Percentiles rank a stretch among this genome's conserved stretches.
Evolutionary conservation across 2,329 filamentous ascomycete species (phyloP).

Genomic region (Ophiostoma novo-ulmi): DNA sequence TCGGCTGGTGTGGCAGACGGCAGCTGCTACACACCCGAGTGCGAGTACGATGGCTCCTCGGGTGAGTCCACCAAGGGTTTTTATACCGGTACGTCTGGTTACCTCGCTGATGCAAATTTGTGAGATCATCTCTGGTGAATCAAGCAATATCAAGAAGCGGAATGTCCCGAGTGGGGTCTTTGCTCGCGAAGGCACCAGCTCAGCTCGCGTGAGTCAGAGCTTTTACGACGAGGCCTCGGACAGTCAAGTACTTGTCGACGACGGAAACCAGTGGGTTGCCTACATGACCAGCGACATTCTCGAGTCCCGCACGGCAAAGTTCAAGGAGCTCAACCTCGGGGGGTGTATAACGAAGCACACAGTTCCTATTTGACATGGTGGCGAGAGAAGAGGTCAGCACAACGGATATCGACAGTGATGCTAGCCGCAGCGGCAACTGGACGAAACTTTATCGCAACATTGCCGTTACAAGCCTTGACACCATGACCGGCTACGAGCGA

Average conservation of each 20-base stretch:
- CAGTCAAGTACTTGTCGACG: constrained; percentile 25
- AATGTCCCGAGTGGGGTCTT: neutral
- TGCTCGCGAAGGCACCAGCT: neutral
- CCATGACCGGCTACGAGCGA: neutral
- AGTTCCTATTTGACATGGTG: neutral
- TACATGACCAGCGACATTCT: constrained; percentile 27
- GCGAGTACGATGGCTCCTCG: constrained; percentile 29
- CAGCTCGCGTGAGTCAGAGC: neutral
- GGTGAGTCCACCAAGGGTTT: constrained; percentile 30
- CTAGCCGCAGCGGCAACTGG: neutral
- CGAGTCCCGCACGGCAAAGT: neutral
- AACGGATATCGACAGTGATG: too few species aligned
- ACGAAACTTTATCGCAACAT: neutral
- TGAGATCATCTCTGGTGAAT: neutral
- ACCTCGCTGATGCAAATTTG: neutral
- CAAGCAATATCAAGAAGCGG: neutral
- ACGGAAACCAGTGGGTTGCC: constrained; percentile 26
- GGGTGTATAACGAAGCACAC: neutral
- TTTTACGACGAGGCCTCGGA: constrained; percentile 23
- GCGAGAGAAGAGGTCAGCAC: too few species aligned
- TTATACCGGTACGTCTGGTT: constrained; percentile 37
- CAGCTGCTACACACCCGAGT: constrained; percentile 33
- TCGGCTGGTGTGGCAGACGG: constrained; percentile 33
- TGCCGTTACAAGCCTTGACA: too few species aligned
- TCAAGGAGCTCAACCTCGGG: neutral